Base-by-base conservation (phyloP, 2,329 filamentous ascomycete species). In the Zymoseptoria ardabiliae region DNA sequence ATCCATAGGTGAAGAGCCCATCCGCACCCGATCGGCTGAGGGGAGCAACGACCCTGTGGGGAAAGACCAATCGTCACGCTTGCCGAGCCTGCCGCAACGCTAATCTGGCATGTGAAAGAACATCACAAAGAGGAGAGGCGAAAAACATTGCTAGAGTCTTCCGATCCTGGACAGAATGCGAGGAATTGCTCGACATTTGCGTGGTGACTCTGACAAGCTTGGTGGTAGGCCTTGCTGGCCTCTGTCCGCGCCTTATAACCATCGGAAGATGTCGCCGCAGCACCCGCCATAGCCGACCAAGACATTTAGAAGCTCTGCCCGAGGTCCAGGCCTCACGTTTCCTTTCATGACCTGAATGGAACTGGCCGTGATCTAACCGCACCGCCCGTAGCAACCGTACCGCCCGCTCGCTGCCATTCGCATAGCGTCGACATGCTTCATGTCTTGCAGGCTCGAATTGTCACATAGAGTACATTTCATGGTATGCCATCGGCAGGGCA, bases 221-320 rank as follows among this genome's bases (percentile, higher is more conserved):
- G 25, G 30, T 28, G 60, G 21, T 30, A 53, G 23, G 50, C 28
- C 53, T 17, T 13, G 28, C 30, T 17, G 30, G 23, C 20, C 25
- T 10, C 20, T 3, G 4, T 17, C 19, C 22, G 20, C 21, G 22
- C 50, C 25, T 53, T 53, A 45, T 45, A n/a, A 53, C 22, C 17
- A 25, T 53, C 53, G 53, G 25, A 17, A 21, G 13, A 54, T 35
- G 53, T 54, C 30, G 53, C 62, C 62, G 62, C 56, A 58, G 51
- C 54, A 51, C 52, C 62, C 62, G 60, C 51, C 48, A 21, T 61
- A 58, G 50, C 61, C 61, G 56, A 21, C 35, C 50, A 30, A 53
- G 49, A 56, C 50, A 63, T 48, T 59, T 48, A 61, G 35, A 61
- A 49, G 54, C 56, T 20, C 50, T 23, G 50, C 35, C 35, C 35